A percentile compares a stretch with the other conserved stretches of the same genome.
Conservation (phyloP, 2,329 filamentous ascomycete species). For the Metarhizium anisopliae region DNA sequence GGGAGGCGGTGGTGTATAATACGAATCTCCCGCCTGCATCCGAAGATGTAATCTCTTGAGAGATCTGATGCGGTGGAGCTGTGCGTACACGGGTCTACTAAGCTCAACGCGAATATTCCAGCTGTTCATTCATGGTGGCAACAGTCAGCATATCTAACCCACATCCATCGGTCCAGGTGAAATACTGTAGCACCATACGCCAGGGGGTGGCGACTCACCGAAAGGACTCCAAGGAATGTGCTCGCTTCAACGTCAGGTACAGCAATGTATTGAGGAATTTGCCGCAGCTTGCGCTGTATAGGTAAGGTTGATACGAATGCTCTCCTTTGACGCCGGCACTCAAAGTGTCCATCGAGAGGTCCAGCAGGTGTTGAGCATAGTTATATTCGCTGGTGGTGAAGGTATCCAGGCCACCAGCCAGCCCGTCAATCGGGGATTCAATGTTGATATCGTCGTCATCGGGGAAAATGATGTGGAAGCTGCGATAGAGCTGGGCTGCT, state of each 20-base stretch:
- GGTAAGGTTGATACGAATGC: slow-evolving; percentile 42
- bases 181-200: not conserved
- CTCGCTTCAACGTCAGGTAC: slow-evolving; percentile 45
- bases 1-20: slow-evolving; percentile 41
- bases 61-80: slow-evolving; percentile 43
- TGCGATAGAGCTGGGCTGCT: slow-evolving; percentile 49
- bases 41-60: slow-evolving; percentile 48
- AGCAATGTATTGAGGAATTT: slow-evolving; percentile 57
- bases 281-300: slow-evolving; percentile 46
- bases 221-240: slow-evolving; percentile 46
- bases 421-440: slow-evolving; percentile 45
- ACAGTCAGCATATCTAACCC: slow-evolving; percentile 1
- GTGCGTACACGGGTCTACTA: slow-evolving; percentile 46
- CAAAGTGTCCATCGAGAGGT: slow-evolving; percentile 47
- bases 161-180: not conserved
- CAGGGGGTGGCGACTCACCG: slow-evolving; percentile 27
- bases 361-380: slow-evolving; percentile 48
- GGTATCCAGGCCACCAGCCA: slow-evolving; percentile 51
- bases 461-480: slow-evolving; percentile 52
- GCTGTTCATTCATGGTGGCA: slow-evolving; percentile 20
- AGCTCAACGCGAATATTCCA: slow-evolving; percentile 60
- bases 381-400: slow-evolving; percentile 55
- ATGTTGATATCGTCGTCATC: slow-evolving; percentile 45
- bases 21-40: slow-evolving; percentile 47
- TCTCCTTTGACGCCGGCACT: slow-evolving; percentile 45